Evolutionary conservation across 2,329 filamentous ascomycete species (phyloP).

Genomic region (Ophiostoma pallidulum): DNA sequence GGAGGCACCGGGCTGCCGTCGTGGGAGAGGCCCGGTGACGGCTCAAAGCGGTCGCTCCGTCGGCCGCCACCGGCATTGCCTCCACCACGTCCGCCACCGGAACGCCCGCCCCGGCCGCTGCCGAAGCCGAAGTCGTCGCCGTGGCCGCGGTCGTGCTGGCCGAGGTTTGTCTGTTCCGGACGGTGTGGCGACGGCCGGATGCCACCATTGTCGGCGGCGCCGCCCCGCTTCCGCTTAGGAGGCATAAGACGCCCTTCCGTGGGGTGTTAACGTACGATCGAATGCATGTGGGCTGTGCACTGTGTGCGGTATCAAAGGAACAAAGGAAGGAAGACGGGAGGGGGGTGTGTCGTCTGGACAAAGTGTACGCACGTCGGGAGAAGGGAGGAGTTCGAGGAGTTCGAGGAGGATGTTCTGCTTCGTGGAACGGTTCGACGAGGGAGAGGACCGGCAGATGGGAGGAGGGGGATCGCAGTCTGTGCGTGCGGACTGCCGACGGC

Average conservation of each 20-base stretch:
- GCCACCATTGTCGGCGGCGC: conserved; percentile 36
- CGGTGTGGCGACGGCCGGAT: conserved; percentile 53
- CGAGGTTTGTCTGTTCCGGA: conserved; percentile 45
- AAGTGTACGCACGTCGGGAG: conserved; percentile 9
- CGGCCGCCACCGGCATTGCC: conserved; percentile 34
- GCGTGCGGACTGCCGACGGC: too few species aligned
- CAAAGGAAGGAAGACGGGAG: background rate
- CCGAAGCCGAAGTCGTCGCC: conserved; percentile 34
- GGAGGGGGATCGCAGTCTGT: too few species aligned
- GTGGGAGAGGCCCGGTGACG: conserved; percentile 31
- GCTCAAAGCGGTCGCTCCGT: conserved; percentile 43
- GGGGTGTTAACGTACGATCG: conserved; percentile 10
- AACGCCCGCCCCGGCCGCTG: background rate
- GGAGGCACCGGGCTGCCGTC: conserved; percentile 20
- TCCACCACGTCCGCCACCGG: conserved; percentile 21
- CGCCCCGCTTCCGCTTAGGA: conserved; percentile 50
- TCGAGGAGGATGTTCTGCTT: too few species aligned
- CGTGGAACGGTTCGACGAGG: too few species aligned
- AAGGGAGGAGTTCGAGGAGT: background rate
- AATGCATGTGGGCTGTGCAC: conserved; percentile 7
- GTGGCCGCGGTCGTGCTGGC: conserved; percentile 47
- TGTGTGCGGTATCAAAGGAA: background rate
- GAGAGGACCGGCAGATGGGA: too few species aligned
- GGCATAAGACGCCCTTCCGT: conserved; percentile 34
- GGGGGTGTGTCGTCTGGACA: background rate